Conservation (phyloP, 345 rosid species). For the Excoecaria cochinchinensis region DNA sequence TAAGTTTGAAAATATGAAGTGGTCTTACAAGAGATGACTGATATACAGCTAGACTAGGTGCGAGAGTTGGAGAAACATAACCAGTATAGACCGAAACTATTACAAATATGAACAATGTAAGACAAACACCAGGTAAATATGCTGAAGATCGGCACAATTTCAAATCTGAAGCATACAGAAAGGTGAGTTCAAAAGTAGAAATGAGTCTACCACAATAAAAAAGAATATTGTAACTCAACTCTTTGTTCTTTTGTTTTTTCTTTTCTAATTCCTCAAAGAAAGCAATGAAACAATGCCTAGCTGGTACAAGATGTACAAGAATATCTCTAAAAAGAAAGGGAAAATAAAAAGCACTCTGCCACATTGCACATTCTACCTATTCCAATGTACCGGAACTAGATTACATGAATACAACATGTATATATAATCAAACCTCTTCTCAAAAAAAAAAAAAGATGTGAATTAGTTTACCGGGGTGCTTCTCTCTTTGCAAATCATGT, state of each 20-base stretch:
- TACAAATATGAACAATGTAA: too few relatives aligned
- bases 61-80: too few relatives aligned
- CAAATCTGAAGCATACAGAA: background rate
- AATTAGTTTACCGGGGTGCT: constrained; percentile 40
- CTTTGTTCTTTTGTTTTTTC: background rate
- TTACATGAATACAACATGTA: constrained; percentile 22
- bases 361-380: constrained; percentile 20
- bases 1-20: too few relatives aligned
- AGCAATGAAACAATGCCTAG: constrained; percentile 17
- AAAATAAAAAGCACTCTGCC: background rate
- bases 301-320: constrained; percentile 34
- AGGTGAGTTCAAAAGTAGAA: background rate
- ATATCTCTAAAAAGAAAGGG: background rate
- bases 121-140: too few relatives aligned
- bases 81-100: too few relatives aligned
- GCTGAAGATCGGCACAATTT: background rate
- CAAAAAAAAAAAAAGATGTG: background rate
- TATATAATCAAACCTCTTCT: constrained; percentile 8
- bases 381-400: constrained; percentile 16
- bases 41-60: too few relatives aligned
- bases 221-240: background rate
- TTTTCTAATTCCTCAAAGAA: constrained; percentile 13
- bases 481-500: constrained; percentile 76
- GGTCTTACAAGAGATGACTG: too few relatives aligned
- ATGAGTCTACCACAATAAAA: background rate